Percentiles rank a stretch among this genome's conserved stretches.
Evolutionary conservation across 306 rosid species (phyloP).

Genomic region (Trifolium subterraneum): DNA sequence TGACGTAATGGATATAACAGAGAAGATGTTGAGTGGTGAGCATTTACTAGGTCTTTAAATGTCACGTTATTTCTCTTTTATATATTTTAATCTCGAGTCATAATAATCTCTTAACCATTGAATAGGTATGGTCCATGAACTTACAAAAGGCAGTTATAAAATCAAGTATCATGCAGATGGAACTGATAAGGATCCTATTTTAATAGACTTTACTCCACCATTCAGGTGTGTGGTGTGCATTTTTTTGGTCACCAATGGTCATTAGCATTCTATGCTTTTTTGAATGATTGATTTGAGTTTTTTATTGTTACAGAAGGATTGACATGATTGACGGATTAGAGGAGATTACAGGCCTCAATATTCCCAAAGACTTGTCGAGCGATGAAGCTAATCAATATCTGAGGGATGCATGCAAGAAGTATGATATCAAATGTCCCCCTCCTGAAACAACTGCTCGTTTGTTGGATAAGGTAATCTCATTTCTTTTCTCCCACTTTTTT

Average conservation of each 20-base stretch:
- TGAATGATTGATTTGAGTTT: slow-evolving; percentile 33
- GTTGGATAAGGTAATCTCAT: slow-evolving; percentile 75
- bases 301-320: slow-evolving; percentile 67
- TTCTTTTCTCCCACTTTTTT: not conserved
- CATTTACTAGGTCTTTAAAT: slow-evolving; percentile 1
- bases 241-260: not conserved
- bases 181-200: slow-evolving; percentile 75
- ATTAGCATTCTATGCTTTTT: slow-evolving; percentile 18
- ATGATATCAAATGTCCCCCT: slow-evolving; percentile 80
- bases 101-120: slow-evolving; percentile 32
- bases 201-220: slow-evolving; percentile 77
- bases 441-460: slow-evolving; percentile 89
- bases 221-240: slow-evolving; percentile 65
- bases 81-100: slow-evolving; percentile 13
- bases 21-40: slow-evolving; percentile 89
- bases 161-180: slow-evolving; percentile 78
- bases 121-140: slow-evolving; percentile 86
- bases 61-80: not conserved
- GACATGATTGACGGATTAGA: slow-evolving; percentile 92
- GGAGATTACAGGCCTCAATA: slow-evolving; percentile 71
- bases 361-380: slow-evolving; percentile 80
- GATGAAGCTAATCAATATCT: slow-evolving; percentile 81
- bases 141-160: slow-evolving; percentile 82
- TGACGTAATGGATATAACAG: slow-evolving; percentile 86
- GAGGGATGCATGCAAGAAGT: slow-evolving; percentile 70